Evolutionary conservation across 202 grass and related monocot species (phyloP), one percentile per base, ranked within the genome.

Genomic region (Digitaria exilis): DNA sequence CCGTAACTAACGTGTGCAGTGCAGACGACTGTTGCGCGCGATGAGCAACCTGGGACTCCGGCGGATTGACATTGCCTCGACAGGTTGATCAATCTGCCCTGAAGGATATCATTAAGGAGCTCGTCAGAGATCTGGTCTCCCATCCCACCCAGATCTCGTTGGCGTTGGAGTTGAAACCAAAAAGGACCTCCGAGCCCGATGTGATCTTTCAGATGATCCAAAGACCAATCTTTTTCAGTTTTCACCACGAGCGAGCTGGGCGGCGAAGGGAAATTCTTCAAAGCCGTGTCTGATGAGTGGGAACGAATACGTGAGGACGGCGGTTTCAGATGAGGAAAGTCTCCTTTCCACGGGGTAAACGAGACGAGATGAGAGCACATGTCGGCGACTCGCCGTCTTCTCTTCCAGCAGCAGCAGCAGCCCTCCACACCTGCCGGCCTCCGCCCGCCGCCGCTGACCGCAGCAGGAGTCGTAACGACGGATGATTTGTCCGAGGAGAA

Each of bases 391-490:
- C 43, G 43, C 13, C 11, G 10, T 13, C 1, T n/a, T 45, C 12
- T 15, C 46, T 17, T 17, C 35, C 35, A 37, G 35, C 35, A 37
- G 35, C 35, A 37, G 35, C 35, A 37, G 49, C 49, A 19, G n/a
- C n/a, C n/a, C 35, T 69, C 46, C 65, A 37, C 42, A 69, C 65
- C 41, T 69, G 65, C 65, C 65, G 37, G 50, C 65, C 4, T 21
- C 65, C 32, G 65, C 65, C 65, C 21, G 50, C 65, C 4, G 39
- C 65, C 32, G 73, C 73, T 45, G 75, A 32, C 75, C 75, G 4
- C 32, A 34, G 32, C 32, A 34, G n/a, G n/a, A n/a, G n/a, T n/a
- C n/a, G n/a, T n/a, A n/a, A n/a, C n/a, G n/a, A n/a, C n/a, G n/a
- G n/a, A n/a, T n/a, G n/a, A n/a, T n/a, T n/a, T n/a, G n/a, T n/a